Conservation (phyloP, 2,329 filamentous ascomycete species). For the Ilyonectria robusta region DNA sequence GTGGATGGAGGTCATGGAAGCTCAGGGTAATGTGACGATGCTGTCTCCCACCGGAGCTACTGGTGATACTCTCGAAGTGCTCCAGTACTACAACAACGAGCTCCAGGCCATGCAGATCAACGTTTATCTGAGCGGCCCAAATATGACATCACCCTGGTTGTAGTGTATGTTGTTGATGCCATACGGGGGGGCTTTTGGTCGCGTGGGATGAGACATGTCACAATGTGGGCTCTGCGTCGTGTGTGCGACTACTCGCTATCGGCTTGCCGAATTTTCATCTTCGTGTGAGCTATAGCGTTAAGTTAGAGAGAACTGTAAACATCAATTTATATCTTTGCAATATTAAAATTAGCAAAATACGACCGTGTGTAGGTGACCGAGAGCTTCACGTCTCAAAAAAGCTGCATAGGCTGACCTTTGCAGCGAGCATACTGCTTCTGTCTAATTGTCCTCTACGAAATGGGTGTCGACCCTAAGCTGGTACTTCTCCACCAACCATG, state of each 20-base stretch:
- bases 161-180: slow-evolving; percentile 1
- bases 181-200: background rate
- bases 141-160: slow-evolving; percentile 28
- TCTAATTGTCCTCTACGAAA: too few species aligned
- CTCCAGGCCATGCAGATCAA: slow-evolving; percentile 33
- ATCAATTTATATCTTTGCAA: too few species aligned
- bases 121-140: slow-evolving; percentile 24
- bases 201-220: background rate
- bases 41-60: slow-evolving; percentile 22
- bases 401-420: too few species aligned
- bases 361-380: too few species aligned
- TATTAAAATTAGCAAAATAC: too few species aligned
- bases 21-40: slow-evolving; percentile 1
- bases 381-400: too few species aligned
- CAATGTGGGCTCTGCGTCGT: background rate
- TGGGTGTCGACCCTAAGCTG: too few species aligned
- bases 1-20: slow-evolving; percentile 16
- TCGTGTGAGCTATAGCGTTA: background rate
- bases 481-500: too few species aligned
- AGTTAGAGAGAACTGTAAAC: background rate
- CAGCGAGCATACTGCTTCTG: too few species aligned
- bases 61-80: slow-evolving; percentile 29
- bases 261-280: too few species aligned
- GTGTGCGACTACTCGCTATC: too few species aligned
- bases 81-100: slow-evolving; percentile 26